Evolutionary conservation across 2,329 filamentous ascomycete species (phyloP).

Genomic region (Pseudogymnoascus sp.): DNA sequence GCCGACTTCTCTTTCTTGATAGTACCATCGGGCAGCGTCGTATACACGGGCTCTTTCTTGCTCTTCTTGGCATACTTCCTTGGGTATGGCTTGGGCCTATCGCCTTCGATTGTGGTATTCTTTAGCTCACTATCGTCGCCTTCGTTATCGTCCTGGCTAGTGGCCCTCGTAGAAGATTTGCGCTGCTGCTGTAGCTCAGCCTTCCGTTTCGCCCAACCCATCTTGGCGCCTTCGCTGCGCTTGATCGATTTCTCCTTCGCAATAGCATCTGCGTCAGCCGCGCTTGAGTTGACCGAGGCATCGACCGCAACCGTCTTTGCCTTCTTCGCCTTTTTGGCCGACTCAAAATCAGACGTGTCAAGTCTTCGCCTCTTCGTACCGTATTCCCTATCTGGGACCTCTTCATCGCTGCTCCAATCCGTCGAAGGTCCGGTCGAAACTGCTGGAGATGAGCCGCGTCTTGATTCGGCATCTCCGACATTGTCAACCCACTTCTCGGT

Average conservation of each 20-base stretch:
- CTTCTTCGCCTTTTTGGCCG: not conserved
- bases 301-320: not conserved
- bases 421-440: not conserved
- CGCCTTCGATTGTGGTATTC: not conserved
- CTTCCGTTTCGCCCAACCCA: constrained; percentile 9
- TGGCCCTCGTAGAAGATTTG: not conserved
- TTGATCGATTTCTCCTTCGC: constrained; percentile 4
- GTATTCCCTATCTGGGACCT: not conserved
- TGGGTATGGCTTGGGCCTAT: not conserved
- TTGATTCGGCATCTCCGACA: not conserved
- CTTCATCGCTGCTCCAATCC: constrained; percentile 1
- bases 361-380: not conserved
- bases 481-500: constrained; percentile 4
- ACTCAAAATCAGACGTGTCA: not conserved
- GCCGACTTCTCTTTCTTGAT: constrained; percentile 8
- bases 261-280: not conserved
- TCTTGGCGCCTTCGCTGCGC: constrained; percentile 1
- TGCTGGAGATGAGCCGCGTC: not conserved
- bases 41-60: not conserved
- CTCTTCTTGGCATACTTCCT: constrained; percentile 2
- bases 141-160: not conserved
- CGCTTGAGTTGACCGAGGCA: not conserved
- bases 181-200: not conserved
- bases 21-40: constrained; percentile 9
- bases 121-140: not conserved